Evolutionary conservation across 2,329 filamentous ascomycete genomes (phyloP).

Genomic region (Aschersonia sp.): DNA sequence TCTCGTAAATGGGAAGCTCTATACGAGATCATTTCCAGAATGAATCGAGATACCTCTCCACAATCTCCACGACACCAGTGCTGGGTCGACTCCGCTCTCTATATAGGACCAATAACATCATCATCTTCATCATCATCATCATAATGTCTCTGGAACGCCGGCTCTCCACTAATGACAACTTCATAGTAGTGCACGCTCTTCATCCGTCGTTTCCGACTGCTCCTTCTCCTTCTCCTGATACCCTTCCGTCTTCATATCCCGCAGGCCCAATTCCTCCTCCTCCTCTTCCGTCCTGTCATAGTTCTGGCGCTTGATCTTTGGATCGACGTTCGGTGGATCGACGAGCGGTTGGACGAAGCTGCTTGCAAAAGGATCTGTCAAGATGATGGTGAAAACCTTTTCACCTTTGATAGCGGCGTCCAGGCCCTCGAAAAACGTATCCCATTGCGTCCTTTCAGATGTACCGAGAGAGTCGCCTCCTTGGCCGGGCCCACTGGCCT

Average conservation of each 20-base stretch:
- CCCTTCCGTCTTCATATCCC: conserved; percentile 83
- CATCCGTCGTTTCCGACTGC: background rate
- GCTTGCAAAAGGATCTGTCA: conserved; percentile 79
- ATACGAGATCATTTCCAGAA: too few relatives aligned
- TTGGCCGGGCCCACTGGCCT: conserved; percentile 41
- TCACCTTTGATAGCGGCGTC: conserved; percentile 67
- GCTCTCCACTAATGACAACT: background rate
- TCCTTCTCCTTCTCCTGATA: conserved; percentile 29
- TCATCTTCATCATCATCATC: too few relatives aligned
- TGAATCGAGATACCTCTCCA: too few relatives aligned
- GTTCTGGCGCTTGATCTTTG: conserved; percentile 64
- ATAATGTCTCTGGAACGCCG: too few relatives aligned
- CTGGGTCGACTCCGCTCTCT: too few relatives aligned
- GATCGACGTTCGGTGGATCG: conserved; percentile 54
- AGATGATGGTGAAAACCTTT: conserved; percentile 64
- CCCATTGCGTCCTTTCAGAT: conserved; percentile 59
- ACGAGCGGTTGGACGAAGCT: conserved; percentile 90
- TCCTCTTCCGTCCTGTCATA: conserved; percentile 85
- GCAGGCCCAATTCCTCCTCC: conserved; percentile 80
- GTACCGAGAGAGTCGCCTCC: conserved; percentile 71
- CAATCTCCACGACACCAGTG: too few relatives aligned
- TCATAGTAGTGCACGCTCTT: background rate
- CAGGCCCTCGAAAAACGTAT: conserved; percentile 63
- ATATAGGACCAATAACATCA: too few relatives aligned
- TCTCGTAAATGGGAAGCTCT: too few relatives aligned